Evolutionary conservation across 1,284 basidiomycete genomes (phyloP).

Genomic region (Sphaerobolus stellatus): DNA sequence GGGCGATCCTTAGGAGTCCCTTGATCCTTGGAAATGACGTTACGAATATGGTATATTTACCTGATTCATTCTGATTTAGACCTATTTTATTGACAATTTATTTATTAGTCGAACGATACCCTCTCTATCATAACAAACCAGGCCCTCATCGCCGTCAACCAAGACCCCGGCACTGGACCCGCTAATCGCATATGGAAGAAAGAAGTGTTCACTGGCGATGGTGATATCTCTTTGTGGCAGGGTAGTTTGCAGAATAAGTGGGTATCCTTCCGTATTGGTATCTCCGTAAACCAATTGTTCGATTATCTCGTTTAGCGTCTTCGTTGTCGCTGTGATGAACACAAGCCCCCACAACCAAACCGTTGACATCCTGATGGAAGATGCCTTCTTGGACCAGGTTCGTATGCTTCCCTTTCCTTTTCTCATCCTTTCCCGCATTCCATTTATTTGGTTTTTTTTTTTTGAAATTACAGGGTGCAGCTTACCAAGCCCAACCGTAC

Average conservation of each 20-base stretch:
- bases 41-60: constrained; percentile 30
- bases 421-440: not conserved
- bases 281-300: not conserved
- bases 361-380: constrained; percentile 31
- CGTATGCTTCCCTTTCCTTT: constrained; percentile 1
- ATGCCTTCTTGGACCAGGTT: constrained; percentile 37
- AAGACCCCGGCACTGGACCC: constrained; percentile 28
- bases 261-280: constrained; percentile 4
- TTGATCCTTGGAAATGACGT: constrained; percentile 44
- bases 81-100: not conserved
- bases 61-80: not conserved
- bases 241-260: constrained; percentile 34
- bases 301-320: constrained; percentile 19
- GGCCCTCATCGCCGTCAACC: constrained; percentile 35
- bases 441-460: not conserved
- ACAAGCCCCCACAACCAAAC: constrained; percentile 33
- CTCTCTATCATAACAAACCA: constrained; percentile 36
- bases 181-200: constrained; percentile 34
- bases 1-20: constrained; percentile 43
- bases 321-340: constrained; percentile 38
- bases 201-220: constrained; percentile 22
- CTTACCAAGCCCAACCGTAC: constrained; percentile 30
- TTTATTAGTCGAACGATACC: constrained; percentile 31
- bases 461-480: constrained; percentile 21
- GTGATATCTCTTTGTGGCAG: constrained; percentile 33